phyloP scores from a whole-genome alignment of 2,329 filamentous ascomycete species.

The Ophiostoma sp. region DNA sequence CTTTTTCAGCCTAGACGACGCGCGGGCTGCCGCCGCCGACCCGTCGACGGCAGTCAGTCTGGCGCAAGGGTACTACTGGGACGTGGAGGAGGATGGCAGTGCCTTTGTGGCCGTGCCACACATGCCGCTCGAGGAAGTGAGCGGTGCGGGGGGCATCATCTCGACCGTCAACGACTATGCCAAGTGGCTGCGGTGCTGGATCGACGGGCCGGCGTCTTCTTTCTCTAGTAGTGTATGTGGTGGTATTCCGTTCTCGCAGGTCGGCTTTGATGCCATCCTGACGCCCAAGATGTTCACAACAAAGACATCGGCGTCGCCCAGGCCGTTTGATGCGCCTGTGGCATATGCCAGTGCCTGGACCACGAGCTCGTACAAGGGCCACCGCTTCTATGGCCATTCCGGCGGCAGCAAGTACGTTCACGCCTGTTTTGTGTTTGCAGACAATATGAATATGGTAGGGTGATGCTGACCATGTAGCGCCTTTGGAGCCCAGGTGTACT shows the following conservation, averaged over 20 bases:
- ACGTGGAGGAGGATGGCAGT: conserved; percentile 32
- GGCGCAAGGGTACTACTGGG: conserved; percentile 42
- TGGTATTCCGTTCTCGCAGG: conserved; percentile 34
- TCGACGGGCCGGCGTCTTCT: conserved; percentile 32
- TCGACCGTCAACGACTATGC: conserved; percentile 47
- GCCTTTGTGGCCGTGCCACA: conserved; percentile 31
- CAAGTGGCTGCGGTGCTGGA: conserved; percentile 47
- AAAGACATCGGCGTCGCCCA: conserved; percentile 22
- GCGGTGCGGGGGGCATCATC: conserved; percentile 41
- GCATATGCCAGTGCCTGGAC: conserved; percentile 42
- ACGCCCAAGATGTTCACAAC: conserved; percentile 33
- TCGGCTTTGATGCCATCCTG: conserved; percentile 34
- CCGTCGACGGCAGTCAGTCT: conserved; percentile 29
- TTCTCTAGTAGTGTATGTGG: conserved; percentile 19
- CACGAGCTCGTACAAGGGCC: conserved; percentile 39
- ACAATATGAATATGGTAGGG: background rate
- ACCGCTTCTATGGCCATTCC: conserved; percentile 40
- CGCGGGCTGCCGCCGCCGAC: conserved; percentile 29
- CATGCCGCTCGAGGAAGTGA: conserved; percentile 32
- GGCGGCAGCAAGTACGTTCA: conserved; percentile 38
- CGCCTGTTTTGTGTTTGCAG: too few relatives aligned
- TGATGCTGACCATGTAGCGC: conserved; percentile 28
- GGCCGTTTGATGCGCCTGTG: conserved; percentile 33
- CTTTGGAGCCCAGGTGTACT: conserved; percentile 41
- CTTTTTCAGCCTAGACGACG: conserved; percentile 34